Evolutionary conservation across 148 eudicot species (phyloP).

Genomic region (Fagopyrum tataricum): DNA sequence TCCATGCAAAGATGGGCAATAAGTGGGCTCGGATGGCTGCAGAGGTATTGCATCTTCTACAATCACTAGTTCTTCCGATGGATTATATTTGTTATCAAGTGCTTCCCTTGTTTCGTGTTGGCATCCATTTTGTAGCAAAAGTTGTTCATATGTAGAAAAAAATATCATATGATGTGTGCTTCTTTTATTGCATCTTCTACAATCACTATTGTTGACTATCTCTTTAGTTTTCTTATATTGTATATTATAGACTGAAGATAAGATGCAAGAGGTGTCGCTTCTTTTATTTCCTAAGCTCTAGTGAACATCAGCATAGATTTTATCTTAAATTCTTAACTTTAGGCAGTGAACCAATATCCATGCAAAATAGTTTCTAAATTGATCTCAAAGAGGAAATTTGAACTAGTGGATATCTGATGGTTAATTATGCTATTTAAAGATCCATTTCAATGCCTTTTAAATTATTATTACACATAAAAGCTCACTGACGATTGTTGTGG

Average conservation of each 20-base stretch:
- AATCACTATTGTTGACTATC: neutral
- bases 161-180: neutral
- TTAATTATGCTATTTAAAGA: neutral
- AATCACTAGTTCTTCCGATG: neutral
- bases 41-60: constrained; percentile 32
- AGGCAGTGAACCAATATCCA: neutral
- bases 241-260: neutral
- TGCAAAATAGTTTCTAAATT: neutral
- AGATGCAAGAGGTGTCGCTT: neutral
- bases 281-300: neutral
- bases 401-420: neutral
- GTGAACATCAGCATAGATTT: neutral
- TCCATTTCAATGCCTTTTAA: neutral
- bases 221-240: neutral
- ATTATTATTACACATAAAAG: neutral
- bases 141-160: neutral
- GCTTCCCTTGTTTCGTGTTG: neutral
- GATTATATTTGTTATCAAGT: neutral
- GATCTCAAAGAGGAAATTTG: neutral
- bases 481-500: neutral
- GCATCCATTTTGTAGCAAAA: neutral
- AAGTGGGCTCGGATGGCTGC: constrained; percentile 99
- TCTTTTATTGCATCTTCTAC: no score
- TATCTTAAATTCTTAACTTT: neutral
- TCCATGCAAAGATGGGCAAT: constrained; percentile 91